These are phyloP conservation scores for Populus hybrid DNA, from an alignment of 441 rosid species.

Conservation along the genomic window DNA sequence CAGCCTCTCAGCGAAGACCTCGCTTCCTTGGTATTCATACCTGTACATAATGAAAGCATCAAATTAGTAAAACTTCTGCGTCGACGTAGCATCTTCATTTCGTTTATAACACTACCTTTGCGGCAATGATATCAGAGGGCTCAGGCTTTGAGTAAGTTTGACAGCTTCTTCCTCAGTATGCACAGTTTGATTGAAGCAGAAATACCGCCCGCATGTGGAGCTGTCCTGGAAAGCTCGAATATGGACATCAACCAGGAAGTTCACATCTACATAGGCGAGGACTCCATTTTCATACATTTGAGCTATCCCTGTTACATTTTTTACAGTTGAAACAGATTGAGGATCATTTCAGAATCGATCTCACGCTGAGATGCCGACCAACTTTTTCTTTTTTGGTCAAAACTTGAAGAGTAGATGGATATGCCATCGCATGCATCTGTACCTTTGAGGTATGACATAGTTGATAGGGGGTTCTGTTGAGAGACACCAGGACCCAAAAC, in stretches of 20 bases:
- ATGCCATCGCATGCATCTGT: neutral
- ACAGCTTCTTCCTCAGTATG: conserved; percentile 56
- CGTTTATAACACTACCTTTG: conserved; percentile 11
- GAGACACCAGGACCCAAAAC: conserved; percentile 65
- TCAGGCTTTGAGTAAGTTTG: conserved; percentile 48
- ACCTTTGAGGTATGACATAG: conserved; percentile 83
- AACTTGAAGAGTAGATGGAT: neutral
- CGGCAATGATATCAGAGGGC: conserved; percentile 64
- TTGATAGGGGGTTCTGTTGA: conserved; percentile 56
- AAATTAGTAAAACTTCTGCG: neutral
- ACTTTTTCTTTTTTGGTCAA: neutral
- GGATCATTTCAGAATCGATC: neutral
- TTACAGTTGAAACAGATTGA: neutral
- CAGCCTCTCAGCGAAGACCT: conserved; percentile 56
- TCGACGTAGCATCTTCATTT: neutral
- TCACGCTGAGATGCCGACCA: neutral
- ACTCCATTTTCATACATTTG: conserved; percentile 82
- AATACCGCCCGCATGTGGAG: conserved; percentile 69
- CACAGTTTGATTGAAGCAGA: conserved; percentile 69
- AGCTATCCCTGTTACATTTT: conserved; percentile 49
- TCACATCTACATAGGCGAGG: conserved; percentile 51
- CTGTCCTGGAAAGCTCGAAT: conserved; percentile 60
- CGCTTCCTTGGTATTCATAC: conserved; percentile 50
- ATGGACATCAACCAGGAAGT: conserved; percentile 61
- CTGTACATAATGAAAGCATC: conserved; percentile 2